These are phyloP conservation scores for Lecanosticta acicola DNA, from an alignment of 2,329 filamentous ascomycete species.

Conservation along the genomic window DNA sequence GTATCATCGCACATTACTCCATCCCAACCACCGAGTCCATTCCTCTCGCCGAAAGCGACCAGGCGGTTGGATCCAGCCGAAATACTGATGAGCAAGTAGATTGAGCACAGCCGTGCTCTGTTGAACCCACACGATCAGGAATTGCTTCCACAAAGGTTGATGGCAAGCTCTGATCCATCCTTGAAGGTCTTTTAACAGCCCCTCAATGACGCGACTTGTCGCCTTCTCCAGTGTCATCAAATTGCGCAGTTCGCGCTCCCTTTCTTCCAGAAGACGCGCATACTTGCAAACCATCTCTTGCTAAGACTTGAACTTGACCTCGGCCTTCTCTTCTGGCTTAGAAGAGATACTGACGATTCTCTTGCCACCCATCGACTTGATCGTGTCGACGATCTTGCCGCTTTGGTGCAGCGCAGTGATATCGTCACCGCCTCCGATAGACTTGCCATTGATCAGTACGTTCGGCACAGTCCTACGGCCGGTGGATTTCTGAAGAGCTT, in stretches of 20 bases:
- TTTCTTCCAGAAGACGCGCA: not conserved
- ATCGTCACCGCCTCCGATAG: constrained; percentile 86
- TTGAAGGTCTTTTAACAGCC: too few relatives aligned
- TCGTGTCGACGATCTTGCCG: constrained; percentile 63
- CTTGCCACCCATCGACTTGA: constrained; percentile 69
- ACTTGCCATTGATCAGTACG: constrained; percentile 78
- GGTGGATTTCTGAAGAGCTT: constrained; percentile 64
- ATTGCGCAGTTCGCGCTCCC: too few relatives aligned
- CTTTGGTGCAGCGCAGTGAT: constrained; percentile 60
- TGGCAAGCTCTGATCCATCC: too few relatives aligned
- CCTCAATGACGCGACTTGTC: not conserved
- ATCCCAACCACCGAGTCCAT: too few relatives aligned
- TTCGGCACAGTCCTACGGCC: constrained; percentile 86
- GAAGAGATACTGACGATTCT: constrained; percentile 42
- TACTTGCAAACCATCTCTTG: not conserved
- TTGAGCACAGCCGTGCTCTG: too few relatives aligned
- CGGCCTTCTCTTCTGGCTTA: constrained; percentile 11
- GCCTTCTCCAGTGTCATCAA: too few relatives aligned
- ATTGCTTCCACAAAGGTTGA: too few relatives aligned
- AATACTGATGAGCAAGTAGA: too few relatives aligned
- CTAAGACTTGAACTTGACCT: constrained; percentile 21
- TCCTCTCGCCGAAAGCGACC: too few relatives aligned
- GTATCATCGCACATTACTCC: constrained; percentile 1
- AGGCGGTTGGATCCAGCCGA: too few relatives aligned
- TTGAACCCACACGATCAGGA: too few relatives aligned